Base-by-base conservation (phyloP, 441 rosid species). In the Syzygium malaccense region DNA sequence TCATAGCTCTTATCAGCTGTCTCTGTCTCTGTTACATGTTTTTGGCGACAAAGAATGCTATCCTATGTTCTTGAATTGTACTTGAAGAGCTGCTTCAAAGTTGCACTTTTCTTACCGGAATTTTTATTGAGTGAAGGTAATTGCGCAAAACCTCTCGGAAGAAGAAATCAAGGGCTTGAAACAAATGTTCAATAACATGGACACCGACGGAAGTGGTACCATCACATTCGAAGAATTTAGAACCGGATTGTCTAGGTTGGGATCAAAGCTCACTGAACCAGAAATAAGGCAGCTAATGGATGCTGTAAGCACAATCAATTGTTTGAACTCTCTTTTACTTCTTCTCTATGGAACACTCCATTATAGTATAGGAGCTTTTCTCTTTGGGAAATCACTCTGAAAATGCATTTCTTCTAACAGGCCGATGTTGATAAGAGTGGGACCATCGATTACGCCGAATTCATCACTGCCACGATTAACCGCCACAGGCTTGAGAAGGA, bases 151-250 rank as follows among this genome's bases (percentile, higher is more conserved):
- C 91, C 92, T 97, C 54, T 93, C 97, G 5, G 95, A 92, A 88
- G 99, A 98, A 88, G 99, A 96, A 89, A 95, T 94, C 88, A 95
- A 94, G 91, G 99, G 99, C 87, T 90, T 98, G 91, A 93, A 54
- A 88, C 96, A 96, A 86, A 95, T 91, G 99, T 98, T 98, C 92
- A 93, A 93, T 90, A 96, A 96, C 95, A 96, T 97, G 86, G 99
- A 96, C 94, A 97, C 96, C 0, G 99, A 97, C 87, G 71, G 92
- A 55, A 96, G 98, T 89, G 99, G 97, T 5, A 92, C 96, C 14
- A 96, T 97, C 83, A 97, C 99, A 56, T 93, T 87, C 17, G 97
- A 96, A 41, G 99, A 97, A 90, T 97, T 97, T 49, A 94, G 89
- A 91, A 88, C 37, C 7, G 99, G 99, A 30, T 75, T 97, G 87